Conservation (phyloP, 805 yeast genomes). For the Saturnispora besseyi region DNA sequence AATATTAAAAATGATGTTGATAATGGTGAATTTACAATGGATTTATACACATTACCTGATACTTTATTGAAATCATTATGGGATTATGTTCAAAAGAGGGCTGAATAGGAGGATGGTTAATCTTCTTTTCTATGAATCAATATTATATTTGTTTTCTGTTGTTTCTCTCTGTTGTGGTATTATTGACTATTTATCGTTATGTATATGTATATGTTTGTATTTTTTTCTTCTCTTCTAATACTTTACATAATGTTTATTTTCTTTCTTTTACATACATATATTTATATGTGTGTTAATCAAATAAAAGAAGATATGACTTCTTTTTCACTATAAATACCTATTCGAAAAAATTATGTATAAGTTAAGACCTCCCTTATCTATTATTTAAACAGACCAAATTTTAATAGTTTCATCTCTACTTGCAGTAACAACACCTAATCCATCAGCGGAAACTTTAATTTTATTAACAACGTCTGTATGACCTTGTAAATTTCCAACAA, state of each 20-base stretch:
- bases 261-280: background rate
- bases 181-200: background rate
- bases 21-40: slow-evolving; percentile 96
- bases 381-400: slow-evolving; percentile 41
- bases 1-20: slow-evolving; percentile 91
- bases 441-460: slow-evolving; percentile 63
- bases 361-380: background rate
- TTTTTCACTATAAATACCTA: background rate
- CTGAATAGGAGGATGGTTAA: slow-evolving; percentile 14
- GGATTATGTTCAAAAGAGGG: slow-evolving; percentile 83
- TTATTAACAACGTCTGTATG: slow-evolving; percentile 55
- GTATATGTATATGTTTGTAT: background rate
- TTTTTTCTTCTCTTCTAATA: background rate
- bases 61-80: slow-evolving; percentile 81
- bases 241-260: background rate
- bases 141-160: background rate
- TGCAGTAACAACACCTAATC: slow-evolving; percentile 66
- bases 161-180: background rate
- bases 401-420: slow-evolving; percentile 73
- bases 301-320: background rate
- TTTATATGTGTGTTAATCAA: background rate
- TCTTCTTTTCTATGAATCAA: background rate
- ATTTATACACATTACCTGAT: slow-evolving; percentile 87
- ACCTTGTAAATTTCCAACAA: slow-evolving; percentile 59
- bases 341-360: background rate